Conservation (phyloP, 345 rosid species). For the Cardamine resedifolia region DNA sequence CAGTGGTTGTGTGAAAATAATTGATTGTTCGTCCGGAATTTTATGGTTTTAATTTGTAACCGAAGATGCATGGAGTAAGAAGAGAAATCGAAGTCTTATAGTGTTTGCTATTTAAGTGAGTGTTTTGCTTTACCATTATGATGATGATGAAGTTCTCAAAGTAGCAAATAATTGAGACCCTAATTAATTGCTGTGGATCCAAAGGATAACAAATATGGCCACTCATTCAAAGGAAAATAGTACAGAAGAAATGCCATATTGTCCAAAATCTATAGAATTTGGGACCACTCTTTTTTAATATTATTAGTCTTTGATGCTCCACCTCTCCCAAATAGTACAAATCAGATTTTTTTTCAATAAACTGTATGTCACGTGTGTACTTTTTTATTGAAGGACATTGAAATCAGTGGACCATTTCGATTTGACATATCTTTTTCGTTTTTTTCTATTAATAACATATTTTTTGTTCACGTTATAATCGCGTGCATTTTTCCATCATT, state of each 20-base stretch:
- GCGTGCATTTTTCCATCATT: background rate
- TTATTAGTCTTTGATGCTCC: background rate
- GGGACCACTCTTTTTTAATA: background rate
- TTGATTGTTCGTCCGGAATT: background rate
- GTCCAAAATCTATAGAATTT: background rate
- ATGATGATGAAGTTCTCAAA: background rate
- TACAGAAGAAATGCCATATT: background rate
- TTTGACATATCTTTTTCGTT: background rate
- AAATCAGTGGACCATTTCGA: background rate
- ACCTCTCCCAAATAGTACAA: slow-evolving; percentile 5
- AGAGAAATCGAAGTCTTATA: too few species aligned
- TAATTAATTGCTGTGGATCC: background rate
- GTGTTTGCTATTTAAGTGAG: background rate
- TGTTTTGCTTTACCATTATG: background rate
- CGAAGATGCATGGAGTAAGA: too few species aligned
- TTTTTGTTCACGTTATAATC: background rate
- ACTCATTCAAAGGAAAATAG: background rate
- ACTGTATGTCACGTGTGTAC: slow-evolving; percentile 1
- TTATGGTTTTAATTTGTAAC: too few species aligned
- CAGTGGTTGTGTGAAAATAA: background rate
- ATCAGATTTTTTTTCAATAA: background rate
- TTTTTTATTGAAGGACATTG: background rate
- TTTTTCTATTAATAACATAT: background rate
- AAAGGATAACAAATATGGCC: background rate
- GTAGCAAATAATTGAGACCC: background rate